These are phyloP conservation scores for Colletotrichum lentis DNA, from an alignment of 2,329 filamentous ascomycete genomes.

Conservation along the genomic window DNA sequence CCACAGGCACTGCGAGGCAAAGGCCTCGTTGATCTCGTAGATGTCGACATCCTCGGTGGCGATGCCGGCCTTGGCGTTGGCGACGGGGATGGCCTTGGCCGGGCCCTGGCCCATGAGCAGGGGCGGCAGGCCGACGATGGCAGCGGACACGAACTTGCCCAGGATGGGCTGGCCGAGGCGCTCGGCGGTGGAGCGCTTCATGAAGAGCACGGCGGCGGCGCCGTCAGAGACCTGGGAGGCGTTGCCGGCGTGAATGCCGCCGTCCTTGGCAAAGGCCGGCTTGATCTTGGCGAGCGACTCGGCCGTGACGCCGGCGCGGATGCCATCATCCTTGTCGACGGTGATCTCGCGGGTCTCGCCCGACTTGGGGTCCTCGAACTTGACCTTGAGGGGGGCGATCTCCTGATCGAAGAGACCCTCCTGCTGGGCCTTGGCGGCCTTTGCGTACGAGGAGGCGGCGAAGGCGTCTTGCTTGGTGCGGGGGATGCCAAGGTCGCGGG, in stretches of 20 bases:
- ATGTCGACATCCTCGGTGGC: conserved; percentile 92
- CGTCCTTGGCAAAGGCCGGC: conserved; percentile 89
- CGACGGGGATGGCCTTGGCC: conserved; percentile 94
- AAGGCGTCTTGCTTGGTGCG: conserved; percentile 87
- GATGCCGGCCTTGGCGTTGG: conserved; percentile 86
- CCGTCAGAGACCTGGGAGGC: conserved; percentile 96
- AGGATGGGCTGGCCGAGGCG: conserved; percentile 86
- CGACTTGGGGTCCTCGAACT: conserved; percentile 90
- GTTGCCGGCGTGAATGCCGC: conserved; percentile 95
- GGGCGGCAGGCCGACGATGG: conserved; percentile 87
- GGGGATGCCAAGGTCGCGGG: conserved; percentile 78
- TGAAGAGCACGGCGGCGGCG: conserved; percentile 91
- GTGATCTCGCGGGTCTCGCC: conserved; percentile 84
- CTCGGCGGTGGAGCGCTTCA: conserved; percentile 92
- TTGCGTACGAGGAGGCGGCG: conserved; percentile 90
- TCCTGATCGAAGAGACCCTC: conserved; percentile 92
- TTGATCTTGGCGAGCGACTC: conserved; percentile 92
- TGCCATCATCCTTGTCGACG: conserved; percentile 85
- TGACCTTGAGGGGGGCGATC: conserved; percentile 85
- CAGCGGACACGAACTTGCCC: conserved; percentile 89
- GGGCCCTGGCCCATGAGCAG: conserved; percentile 96
- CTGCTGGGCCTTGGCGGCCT: conserved; percentile 85
- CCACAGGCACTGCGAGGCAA: conserved; percentile 94
- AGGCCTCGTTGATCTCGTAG: conserved; percentile 99
- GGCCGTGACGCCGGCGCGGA: conserved; percentile 83